These are phyloP conservation scores for Trichodelitschia bisporula DNA, from an alignment of 495 filamentous ascomycete species.

Conservation along the genomic window DNA sequence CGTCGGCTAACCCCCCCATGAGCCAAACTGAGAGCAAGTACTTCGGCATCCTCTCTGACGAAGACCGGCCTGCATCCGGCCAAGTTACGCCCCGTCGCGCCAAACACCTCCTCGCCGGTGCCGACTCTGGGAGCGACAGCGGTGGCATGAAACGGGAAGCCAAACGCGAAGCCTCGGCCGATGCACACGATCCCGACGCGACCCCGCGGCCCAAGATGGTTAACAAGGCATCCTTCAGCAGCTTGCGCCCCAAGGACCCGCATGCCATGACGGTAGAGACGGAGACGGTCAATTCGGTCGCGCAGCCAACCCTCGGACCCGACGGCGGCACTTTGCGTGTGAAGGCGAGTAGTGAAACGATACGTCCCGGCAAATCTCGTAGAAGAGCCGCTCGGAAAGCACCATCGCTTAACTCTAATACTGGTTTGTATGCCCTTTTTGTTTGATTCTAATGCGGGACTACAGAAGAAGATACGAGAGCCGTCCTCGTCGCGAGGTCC, in stretches of 20 bases:
- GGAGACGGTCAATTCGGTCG: slow-evolving; percentile 80
- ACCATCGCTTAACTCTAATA: slow-evolving; percentile 40
- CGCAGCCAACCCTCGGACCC: slow-evolving; percentile 58
- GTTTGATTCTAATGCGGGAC: too few species aligned
- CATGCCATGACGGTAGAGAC: slow-evolving; percentile 93
- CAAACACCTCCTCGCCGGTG: too few species aligned
- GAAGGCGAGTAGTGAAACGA: slow-evolving; percentile 80
- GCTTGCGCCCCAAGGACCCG: slow-evolving; percentile 17
- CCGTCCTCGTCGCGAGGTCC: too few species aligned
- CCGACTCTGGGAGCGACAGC: slow-evolving; percentile 38
- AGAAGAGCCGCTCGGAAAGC: slow-evolving; percentile 53
- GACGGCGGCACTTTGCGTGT: slow-evolving; percentile 51
- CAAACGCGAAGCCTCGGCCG: slow-evolving; percentile 11
- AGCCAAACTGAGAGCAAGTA: too few species aligned
- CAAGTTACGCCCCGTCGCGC: slow-evolving; percentile 10
- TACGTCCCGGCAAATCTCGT: slow-evolving; percentile 77
- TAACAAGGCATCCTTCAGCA: slow-evolving; percentile 14
- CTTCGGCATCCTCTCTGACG: too few species aligned
- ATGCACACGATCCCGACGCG: slow-evolving; percentile 1
- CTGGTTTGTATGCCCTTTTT: too few species aligned
- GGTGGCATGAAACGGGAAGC: slow-evolving; percentile 20
- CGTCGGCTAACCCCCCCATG: too few species aligned
- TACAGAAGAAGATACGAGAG: too few species aligned
- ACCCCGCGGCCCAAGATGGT: neutral
- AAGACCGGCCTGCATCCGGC: slow-evolving; percentile 16